Conservation (phyloP, 805 yeast genomes). For the Yamadazyma insecticola region DNA sequence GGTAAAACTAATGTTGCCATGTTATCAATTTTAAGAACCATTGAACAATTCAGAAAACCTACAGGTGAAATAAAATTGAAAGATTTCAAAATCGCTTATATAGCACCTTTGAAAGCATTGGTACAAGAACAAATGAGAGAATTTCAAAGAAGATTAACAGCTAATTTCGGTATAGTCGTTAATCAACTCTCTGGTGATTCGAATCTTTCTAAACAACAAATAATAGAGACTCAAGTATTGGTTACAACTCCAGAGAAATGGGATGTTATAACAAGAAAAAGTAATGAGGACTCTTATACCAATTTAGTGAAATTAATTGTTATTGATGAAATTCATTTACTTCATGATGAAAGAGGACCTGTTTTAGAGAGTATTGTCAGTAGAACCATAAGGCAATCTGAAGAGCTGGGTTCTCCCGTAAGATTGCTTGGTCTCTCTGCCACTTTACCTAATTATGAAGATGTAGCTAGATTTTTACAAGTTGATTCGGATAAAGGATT, state of each 20-base stretch:
- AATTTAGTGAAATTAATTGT: constrained; percentile 65
- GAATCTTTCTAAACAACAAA: constrained; percentile 68
- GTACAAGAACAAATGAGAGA: constrained; percentile 94
- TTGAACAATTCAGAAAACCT: constrained; percentile 47
- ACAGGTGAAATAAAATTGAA: constrained; percentile 49
- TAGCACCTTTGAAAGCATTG: constrained; percentile 91
- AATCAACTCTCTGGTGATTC: constrained; percentile 91
- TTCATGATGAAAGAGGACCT: constrained; percentile 95
- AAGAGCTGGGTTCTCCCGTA: constrained; percentile 43
- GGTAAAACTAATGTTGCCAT: constrained; percentile 98
- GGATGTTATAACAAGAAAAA: constrained; percentile 91
- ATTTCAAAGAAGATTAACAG: constrained; percentile 61
- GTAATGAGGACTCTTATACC: constrained; percentile 56
- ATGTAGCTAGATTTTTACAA: constrained; percentile 76
- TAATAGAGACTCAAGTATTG: constrained; percentile 71
- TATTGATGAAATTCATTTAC: constrained; percentile 87
- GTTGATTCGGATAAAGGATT: constrained; percentile 57
- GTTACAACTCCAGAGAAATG: constrained; percentile 97
- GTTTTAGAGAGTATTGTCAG: constrained; percentile 86
- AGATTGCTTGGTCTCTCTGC: constrained; percentile 88
- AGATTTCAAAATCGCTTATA: constrained; percentile 73
- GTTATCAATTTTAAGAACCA: constrained; percentile 63
- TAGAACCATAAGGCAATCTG: constrained; percentile 52
- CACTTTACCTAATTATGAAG: constrained; percentile 82
- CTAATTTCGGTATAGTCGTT: constrained; percentile 62